Base-by-base conservation (phyloP, 495 filamentous ascomycete species). In the Apodospora peruviana region DNA sequence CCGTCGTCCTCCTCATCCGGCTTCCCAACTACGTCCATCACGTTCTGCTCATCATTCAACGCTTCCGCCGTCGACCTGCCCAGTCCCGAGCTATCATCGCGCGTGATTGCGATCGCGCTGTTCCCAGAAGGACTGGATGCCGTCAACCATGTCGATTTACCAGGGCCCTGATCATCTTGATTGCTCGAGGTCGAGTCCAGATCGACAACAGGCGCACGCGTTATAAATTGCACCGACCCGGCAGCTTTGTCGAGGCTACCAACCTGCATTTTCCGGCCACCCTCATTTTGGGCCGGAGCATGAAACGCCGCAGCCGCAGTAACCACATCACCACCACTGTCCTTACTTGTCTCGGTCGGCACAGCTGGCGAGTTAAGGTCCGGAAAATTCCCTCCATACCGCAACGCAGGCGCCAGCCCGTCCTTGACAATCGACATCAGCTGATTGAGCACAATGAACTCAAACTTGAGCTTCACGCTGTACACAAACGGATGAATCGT, bases 391-490 rank as follows among this genome's bases (percentile, higher is more conserved):
- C 27, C 27, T n/a, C n/a, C n/a, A 32, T 7, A 7, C 27, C 27
- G 7, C 27, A 32, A 14, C 14, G 7, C 27, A 32, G 27, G 27
- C 27, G 14, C 27, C 27, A 32, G 27, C 14, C 27, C 27, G 7
- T 14, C 14, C 36, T 38, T 38, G 16, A 58, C 52, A 19, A 57
- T 56, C 42, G 55, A 32, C 7, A 53, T 12, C 5, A 79, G 55
- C 21, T 69, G 70, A 14, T 76, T 76, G 1, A 80, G 60, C 20
- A 79, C 71, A 14, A 70, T 69, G 45, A 77, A 79, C 59, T 80
- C 77, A 12, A 80, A 60, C 40, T 74, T 77, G 24, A 79, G 59
- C 55, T 80, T 80, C 57, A 80, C 65, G 24, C 74, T 73, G 51
- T 80, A 80, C 0, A 68, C 69, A 21, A 72, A 67, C 0, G 73